Evolutionary conservation across 176 grass and related monocot genomes (phyloP), one percentile per base, ranked within the genome.

Genomic region (Paspalum notatum): DNA sequence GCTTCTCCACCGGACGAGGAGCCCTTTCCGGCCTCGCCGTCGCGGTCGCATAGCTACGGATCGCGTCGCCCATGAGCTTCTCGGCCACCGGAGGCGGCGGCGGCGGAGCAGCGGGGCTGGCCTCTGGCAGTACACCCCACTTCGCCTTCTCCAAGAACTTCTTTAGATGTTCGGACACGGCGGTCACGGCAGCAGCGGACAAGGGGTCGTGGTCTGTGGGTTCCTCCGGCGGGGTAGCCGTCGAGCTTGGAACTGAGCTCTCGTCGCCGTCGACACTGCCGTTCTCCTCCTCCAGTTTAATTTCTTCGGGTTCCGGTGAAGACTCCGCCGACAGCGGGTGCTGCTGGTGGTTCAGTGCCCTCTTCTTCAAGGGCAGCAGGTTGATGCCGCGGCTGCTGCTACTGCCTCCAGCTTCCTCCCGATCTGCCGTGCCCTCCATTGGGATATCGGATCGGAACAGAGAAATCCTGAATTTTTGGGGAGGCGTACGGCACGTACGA

Each of bases 321-420:
- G 50, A 2, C 15, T 32, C 39, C 7, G 43, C 45, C 4, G 0
- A 1, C 2, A 13, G 11, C 8, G 0, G 1, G 18, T n/a, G n/a
- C n/a, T 14, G 13, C 0, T 5, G 7, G 38, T 76, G 20, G 26
- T 71, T 80, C 6, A 11, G 11, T 48, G 51, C 69, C 51, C 61
- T 81, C 78, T 86, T 86, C 78, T 81, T 86, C 0, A 58, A 46
- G n/a, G n/a, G n/a, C 44, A 61, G 77, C 68, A 74, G n/a, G n/a
- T 74, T 32, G 2, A 32, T 32, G 46, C 27, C 57, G 52, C 39
- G 59, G 59, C 68, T 42, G 39, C n/a, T n/a, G n/a, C n/a, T n/a
- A n/a, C 8, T 59, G 52, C 32, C 32, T 3, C 32, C 39, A 61
- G 58, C 14, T n/a, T n/a, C n/a, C 17, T 59, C 13, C 39, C 52